phyloP scores from a whole-genome alignment of 2,329 filamentous ascomycete genomes.

The Diaporthe caulivora region DNA sequence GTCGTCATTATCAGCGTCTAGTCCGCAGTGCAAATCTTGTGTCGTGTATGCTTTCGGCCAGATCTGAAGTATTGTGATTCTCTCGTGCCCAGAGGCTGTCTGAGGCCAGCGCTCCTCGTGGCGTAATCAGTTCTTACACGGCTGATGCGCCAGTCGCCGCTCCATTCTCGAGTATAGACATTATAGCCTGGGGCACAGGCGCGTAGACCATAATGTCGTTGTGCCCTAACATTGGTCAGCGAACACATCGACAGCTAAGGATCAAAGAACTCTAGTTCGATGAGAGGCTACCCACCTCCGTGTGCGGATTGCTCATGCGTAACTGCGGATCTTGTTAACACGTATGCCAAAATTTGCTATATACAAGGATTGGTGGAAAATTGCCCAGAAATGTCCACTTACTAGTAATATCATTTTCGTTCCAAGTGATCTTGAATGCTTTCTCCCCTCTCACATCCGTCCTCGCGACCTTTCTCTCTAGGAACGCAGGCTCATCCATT shows the following conservation, averaged over 20 bases:
- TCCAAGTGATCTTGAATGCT: slow-evolving; percentile 63
- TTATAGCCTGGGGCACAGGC: slow-evolving; percentile 72
- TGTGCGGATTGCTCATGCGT: slow-evolving; percentile 67
- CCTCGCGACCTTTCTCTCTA: slow-evolving; percentile 55
- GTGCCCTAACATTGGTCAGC: slow-evolving; percentile 65
- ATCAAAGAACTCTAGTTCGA: neutral
- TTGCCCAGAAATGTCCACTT: neutral
- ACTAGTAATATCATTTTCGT: slow-evolving; percentile 56
- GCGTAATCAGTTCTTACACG: neutral
- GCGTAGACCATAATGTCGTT: slow-evolving; percentile 77
- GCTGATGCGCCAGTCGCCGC: neutral
- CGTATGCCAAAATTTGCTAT: no score
- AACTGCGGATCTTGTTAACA: slow-evolving; percentile 44
- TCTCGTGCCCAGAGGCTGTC: neutral
- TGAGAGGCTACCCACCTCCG: slow-evolving; percentile 59
- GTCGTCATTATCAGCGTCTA: neutral
- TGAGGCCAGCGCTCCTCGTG: neutral
- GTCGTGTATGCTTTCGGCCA: neutral
- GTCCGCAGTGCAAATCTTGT: neutral
- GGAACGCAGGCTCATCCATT: slow-evolving; percentile 52
- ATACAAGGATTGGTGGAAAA: neutral
- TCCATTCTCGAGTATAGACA: slow-evolving; percentile 47
- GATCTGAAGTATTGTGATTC: neutral
- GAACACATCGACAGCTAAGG: neutral
- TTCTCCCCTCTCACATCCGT: slow-evolving; percentile 59